Percentiles rank a stretch among this genome's conserved stretches.
These are phyloP conservation scores for Aspergillus ibericus DNA, from an alignment of 2,329 filamentous ascomycete genomes.

Conservation along the genomic window DNA sequence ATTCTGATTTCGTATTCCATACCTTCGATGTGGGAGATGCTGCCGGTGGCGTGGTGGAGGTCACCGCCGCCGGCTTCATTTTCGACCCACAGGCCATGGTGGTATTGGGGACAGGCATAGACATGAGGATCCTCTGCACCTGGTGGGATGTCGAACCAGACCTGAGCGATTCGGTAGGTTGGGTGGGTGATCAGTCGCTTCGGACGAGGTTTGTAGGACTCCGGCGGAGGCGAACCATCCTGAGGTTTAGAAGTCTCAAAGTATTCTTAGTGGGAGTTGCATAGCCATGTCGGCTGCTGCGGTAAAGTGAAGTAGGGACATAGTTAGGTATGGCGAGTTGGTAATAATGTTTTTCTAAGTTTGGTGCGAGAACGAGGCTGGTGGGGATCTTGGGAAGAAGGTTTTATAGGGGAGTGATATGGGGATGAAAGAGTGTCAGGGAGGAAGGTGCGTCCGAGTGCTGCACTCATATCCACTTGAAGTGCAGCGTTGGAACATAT, in stretches of 20 bases:
- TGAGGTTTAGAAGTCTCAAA: background rate
- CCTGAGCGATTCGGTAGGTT: background rate
- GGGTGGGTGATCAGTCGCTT: background rate
- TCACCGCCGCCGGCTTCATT: background rate
- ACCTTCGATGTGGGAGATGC: background rate
- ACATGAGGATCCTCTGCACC: background rate
- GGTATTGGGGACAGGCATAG: background rate
- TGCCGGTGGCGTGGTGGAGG: background rate
- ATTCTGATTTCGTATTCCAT: background rate
- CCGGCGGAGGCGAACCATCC: too few relatives aligned
- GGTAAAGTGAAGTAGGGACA: background rate
- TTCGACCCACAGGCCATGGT: background rate
- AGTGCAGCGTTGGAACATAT: too few relatives aligned
- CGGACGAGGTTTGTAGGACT: too few relatives aligned
- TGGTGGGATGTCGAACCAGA: background rate
- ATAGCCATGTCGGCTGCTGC: background rate
- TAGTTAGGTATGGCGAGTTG: background rate
- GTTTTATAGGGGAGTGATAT: background rate
- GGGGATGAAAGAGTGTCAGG: background rate
- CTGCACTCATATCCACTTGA: background rate
- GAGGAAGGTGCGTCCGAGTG: background rate
- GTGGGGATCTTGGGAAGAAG: background rate
- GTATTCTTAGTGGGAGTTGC: too few relatives aligned
- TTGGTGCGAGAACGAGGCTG: background rate
- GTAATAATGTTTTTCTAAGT: background rate